These are phyloP conservation scores for Akanthomyces uredinophilus DNA, from an alignment of 2,329 filamentous ascomycete genomes.

Conservation along the genomic window DNA sequence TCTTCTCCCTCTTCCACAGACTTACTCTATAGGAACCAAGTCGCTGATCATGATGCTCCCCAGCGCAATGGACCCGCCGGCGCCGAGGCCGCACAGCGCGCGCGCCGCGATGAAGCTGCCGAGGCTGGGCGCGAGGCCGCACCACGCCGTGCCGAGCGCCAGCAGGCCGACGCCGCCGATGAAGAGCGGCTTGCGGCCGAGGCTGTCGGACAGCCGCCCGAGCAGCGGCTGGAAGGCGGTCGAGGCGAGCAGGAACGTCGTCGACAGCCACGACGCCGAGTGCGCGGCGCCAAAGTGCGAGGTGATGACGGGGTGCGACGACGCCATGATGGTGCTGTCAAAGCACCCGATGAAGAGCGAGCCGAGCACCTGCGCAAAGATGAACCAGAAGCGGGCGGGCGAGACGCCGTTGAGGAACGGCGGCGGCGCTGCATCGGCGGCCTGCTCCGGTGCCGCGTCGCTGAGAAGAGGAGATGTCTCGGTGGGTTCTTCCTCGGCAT, in stretches of 20 bases:
- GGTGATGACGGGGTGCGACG: constrained; percentile 74
- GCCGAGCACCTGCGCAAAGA: constrained; percentile 55
- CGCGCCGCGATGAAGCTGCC: constrained; percentile 47
- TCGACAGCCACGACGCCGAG: constrained; percentile 77
- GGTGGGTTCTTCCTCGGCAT: constrained; percentile 1
- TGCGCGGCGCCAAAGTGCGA: constrained; percentile 75
- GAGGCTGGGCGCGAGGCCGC: constrained; percentile 61
- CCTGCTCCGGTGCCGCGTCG: constrained; percentile 1
- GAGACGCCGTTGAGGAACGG: constrained; percentile 43
- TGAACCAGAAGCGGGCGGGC: constrained; percentile 52
- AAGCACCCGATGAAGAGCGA: constrained; percentile 59
- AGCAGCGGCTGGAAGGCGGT: constrained; percentile 72
- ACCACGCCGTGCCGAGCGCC: constrained; percentile 61
- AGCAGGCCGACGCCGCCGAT: constrained; percentile 60
- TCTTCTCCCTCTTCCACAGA: constrained; percentile 14
- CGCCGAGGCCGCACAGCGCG: constrained; percentile 56
- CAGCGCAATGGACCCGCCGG: constrained; percentile 65
- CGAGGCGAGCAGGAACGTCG: constrained; percentile 70
- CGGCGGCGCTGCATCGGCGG: constrained; percentile 2
- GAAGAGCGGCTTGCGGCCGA: constrained; percentile 65
- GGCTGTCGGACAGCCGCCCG: constrained; percentile 67
- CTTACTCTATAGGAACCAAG: constrained; percentile 65
- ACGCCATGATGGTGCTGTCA: constrained; percentile 77
- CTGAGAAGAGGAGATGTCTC: constrained; percentile 26
- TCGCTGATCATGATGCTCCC: constrained; percentile 68